Conservation (phyloP, 2,329 filamentous ascomycete species). For the Aspergillus piperis region DNA sequence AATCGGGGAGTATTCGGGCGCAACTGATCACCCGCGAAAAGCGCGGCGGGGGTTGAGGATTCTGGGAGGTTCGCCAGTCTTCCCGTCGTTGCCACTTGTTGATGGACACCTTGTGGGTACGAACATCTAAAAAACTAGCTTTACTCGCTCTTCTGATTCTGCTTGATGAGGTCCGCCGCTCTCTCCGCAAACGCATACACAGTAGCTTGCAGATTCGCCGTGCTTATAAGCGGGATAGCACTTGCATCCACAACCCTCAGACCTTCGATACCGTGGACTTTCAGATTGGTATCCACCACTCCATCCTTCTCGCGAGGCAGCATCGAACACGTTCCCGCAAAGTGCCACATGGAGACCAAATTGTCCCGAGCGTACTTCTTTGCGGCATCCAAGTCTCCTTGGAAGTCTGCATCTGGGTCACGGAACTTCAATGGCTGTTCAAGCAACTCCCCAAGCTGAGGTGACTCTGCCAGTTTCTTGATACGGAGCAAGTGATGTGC, state of each 20-base stretch:
- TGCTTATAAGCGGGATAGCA: conserved; percentile 12
- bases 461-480: conserved; percentile 7
- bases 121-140: background rate
- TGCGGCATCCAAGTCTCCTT: conserved; percentile 9
- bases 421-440: conserved; percentile 18
- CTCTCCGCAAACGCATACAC: conserved; percentile 11
- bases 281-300: conserved; percentile 9
- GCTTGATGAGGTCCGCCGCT: conserved; percentile 10
- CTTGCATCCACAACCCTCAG: conserved; percentile 12
- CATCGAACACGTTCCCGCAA: conserved; percentile 12
- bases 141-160: conserved; percentile 1
- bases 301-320: conserved; percentile 11
- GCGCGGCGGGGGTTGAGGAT: too few relatives aligned
- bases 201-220: conserved; percentile 11
- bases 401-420: conserved; percentile 10
- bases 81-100: too few relatives aligned
- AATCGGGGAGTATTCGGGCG: too few relatives aligned
- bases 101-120: too few relatives aligned
- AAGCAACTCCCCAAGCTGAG: conserved; percentile 15
- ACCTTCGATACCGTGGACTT: conserved; percentile 7
- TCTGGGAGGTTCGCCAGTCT: too few relatives aligned
- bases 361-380: conserved; percentile 10
- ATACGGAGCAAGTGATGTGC: conserved; percentile 6
- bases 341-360: conserved; percentile 13
- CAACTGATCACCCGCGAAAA: too few relatives aligned